A percentile compares a stretch with the other conserved stretches of the same genome.
These are phyloP conservation scores for Prunus yedoensis DNA, from an alignment of 331 rosid species.

Conservation along the genomic window DNA sequence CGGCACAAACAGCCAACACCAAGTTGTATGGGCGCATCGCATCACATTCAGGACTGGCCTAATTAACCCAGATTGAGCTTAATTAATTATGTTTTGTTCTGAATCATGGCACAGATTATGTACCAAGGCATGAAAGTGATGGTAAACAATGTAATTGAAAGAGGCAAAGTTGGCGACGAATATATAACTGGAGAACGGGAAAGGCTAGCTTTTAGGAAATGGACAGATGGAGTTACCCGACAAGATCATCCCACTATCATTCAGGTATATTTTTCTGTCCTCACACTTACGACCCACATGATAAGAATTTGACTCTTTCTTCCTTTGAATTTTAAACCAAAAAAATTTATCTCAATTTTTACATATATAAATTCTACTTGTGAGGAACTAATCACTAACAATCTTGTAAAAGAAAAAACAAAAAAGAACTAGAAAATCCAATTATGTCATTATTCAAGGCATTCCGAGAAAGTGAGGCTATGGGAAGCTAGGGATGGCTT, in stretches of 20 bases:
- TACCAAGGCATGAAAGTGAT: slow-evolving; percentile 40
- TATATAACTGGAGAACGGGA: slow-evolving; percentile 24
- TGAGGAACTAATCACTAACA: no score
- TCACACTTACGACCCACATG: neutral
- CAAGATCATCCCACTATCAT: slow-evolving; percentile 41
- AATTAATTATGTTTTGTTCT: neutral
- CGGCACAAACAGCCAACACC: slow-evolving; percentile 3
- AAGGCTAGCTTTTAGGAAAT: slow-evolving; percentile 18
- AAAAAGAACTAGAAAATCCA: no score
- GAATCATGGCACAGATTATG: slow-evolving; percentile 23
- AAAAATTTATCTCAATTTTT: no score
- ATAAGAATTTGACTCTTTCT: no score
- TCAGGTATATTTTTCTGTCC: slow-evolving; percentile 21
- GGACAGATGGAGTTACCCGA: slow-evolving; percentile 32
- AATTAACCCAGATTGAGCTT: neutral
- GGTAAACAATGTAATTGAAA: slow-evolving; percentile 27
- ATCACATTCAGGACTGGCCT: no score
- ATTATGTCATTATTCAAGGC: no score
- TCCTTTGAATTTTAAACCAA: no score
- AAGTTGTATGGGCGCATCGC: no score
- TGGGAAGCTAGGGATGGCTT: no score
- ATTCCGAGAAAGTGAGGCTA: no score
- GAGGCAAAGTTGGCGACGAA: slow-evolving; percentile 33
- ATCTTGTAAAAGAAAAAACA: no score
- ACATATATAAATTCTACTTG: no score